A percentile compares a stretch with the other conserved stretches of the same genome.
phyloP scores from a whole-genome alignment of 106 monocot species.

The Dioscorea zingiberensis region DNA sequence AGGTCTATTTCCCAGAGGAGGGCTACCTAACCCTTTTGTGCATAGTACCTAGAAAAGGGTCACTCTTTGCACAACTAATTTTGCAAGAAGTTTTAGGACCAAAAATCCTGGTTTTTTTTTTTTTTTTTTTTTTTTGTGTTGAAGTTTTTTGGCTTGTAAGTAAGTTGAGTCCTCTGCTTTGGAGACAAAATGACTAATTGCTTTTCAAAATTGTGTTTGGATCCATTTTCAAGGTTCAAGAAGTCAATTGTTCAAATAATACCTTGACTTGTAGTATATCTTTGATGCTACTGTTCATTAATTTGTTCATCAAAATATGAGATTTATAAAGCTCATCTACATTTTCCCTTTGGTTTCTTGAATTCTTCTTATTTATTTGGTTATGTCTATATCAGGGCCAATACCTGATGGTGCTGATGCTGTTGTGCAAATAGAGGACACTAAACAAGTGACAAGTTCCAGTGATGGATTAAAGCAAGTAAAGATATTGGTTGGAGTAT shows the following conservation, averaged over 20 bases:
- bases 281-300: not conserved
- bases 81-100: too few relatives aligned
- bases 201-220: not conserved
- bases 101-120: too few relatives aligned
- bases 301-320: not conserved
- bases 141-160: too few relatives aligned
- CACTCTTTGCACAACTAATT: too few relatives aligned
- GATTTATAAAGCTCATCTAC: too few relatives aligned
- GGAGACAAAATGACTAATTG: not conserved
- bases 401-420: constrained; percentile 94
- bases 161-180: not conserved
- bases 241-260: not conserved
- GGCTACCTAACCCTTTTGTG: too few relatives aligned
- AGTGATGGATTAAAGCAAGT: constrained; percentile 45
- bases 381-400: constrained; percentile 42
- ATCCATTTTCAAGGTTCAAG: not conserved
- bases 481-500: constrained; percentile 54
- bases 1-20: too few relatives aligned
- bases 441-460: constrained; percentile 32
- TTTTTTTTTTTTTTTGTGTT: too few relatives aligned
- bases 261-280: not conserved
- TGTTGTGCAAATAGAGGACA: constrained; percentile 93
- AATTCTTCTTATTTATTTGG: not conserved
- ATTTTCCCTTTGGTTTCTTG: not conserved
- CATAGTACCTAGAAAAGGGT: too few relatives aligned